Percentiles rank a stretch among this genome's conserved stretches.
Evolutionary conservation across 805 yeast species (phyloP).

Genomic region (Zygoascus ofunaensis): DNA sequence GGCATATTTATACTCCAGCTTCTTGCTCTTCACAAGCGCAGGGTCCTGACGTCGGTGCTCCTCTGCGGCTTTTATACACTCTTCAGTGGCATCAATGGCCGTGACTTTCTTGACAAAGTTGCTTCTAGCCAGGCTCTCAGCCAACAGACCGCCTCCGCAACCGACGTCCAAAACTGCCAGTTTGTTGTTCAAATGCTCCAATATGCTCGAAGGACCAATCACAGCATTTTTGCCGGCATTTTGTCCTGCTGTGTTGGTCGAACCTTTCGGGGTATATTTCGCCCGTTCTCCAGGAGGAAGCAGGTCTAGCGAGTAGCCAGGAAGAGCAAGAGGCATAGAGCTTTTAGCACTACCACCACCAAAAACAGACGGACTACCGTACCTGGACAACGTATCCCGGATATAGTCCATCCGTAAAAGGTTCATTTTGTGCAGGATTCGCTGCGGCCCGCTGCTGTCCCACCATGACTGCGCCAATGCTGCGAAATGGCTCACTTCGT

Average conservation of each 20-base stretch:
- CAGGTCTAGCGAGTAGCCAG: constrained; percentile 64
- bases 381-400: constrained; percentile 47
- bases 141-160: constrained; percentile 95
- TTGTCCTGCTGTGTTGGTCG: no score
- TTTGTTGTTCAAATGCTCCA: constrained; percentile 24
- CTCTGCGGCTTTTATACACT: constrained; percentile 72
- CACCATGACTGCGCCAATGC: constrained; percentile 95
- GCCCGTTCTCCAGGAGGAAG: constrained; percentile 40
- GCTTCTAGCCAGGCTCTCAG: constrained; percentile 79
- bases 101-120: constrained; percentile 50
- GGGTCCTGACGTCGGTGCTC: constrained; percentile 65
- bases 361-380: constrained; percentile 30
- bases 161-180: constrained; percentile 76
- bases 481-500: constrained; percentile 75
- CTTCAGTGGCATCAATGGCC: constrained; percentile 81
- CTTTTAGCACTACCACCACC: constrained; percentile 3
- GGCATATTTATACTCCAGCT: constrained; percentile 49
- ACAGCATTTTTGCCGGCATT: no score
- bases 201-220: background rate
- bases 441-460: constrained; percentile 88
- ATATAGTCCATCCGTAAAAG: constrained; percentile 81
- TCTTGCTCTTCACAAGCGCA: constrained; percentile 32
- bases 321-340: constrained; percentile 39
- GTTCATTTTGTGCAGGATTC: constrained; percentile 93
- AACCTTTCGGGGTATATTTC: background rate